Evolutionary conservation across 306 rosid genomes (phyloP).

Genomic region (Trichosanthes truncata): DNA sequence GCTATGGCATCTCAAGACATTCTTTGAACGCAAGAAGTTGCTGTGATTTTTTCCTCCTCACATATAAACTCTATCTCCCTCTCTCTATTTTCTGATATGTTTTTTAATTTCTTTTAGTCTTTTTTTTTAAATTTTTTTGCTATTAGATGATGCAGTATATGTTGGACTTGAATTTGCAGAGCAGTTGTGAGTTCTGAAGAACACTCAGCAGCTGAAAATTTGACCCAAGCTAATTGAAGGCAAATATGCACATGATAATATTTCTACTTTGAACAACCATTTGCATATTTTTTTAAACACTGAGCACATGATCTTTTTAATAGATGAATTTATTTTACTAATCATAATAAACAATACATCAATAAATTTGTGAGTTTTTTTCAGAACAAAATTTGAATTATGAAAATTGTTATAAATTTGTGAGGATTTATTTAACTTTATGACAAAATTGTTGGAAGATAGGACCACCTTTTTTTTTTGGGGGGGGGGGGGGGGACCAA

Average conservation of each 20-base stretch:
- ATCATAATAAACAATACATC: not conserved
- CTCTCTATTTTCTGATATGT: not conserved
- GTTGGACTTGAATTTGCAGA: not conserved
- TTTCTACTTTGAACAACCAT: not conserved
- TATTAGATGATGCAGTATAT: not conserved
- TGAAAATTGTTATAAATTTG: not conserved
- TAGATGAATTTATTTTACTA: not conserved
- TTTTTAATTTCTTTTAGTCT: not conserved
- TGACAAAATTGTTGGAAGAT: too few relatives aligned
- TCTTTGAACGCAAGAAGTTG: conserved; percentile 89
- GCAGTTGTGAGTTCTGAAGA: not conserved
- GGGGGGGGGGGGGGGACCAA: too few relatives aligned
- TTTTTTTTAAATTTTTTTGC: not conserved
- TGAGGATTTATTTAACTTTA: not conserved
- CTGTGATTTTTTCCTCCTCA: conserved; percentile 27
- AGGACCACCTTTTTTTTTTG: too few relatives aligned
- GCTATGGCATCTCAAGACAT: conserved; percentile 86
- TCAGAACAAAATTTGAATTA: not conserved
- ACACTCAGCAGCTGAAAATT: not conserved
- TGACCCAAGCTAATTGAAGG: not conserved
- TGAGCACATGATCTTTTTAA: not conserved
- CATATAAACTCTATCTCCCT: not conserved
- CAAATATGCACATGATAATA: not conserved
- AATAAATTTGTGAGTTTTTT: not conserved
- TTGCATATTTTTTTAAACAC: not conserved